A percentile compares a stretch with the other conserved stretches of the same genome.
phyloP scores from a whole-genome alignment of 257 asterid species.

The Petunia secreta region DNA sequence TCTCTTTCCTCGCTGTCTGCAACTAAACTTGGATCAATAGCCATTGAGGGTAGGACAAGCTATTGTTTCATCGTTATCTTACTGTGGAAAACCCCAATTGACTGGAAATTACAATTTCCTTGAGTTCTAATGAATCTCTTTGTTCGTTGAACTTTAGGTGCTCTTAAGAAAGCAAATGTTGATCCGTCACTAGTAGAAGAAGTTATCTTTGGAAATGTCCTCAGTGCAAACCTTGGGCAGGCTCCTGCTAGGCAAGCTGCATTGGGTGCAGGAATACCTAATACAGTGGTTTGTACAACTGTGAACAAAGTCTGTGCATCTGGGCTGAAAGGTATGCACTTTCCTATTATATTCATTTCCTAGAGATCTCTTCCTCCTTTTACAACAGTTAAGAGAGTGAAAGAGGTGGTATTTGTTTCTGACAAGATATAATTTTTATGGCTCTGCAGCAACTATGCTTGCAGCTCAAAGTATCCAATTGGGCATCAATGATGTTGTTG shows the following conservation, averaged over 20 bases:
- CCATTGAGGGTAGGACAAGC: slow-evolving; percentile 71
- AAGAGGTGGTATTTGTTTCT: not conserved
- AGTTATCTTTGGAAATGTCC: slow-evolving; percentile 93
- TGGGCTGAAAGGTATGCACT: slow-evolving; percentile 85
- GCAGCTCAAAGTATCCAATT: slow-evolving; percentile 94
- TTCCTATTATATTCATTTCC: slow-evolving; percentile 15
- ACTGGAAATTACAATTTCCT: slow-evolving; percentile 4
- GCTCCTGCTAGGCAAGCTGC: slow-evolving; percentile 99
- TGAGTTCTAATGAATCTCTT: slow-evolving; percentile 19
- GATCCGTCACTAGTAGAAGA: slow-evolving; percentile 94
- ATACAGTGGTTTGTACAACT: slow-evolving; percentile 84
- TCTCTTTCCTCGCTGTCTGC: slow-evolving; percentile 90
- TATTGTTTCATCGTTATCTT: slow-evolving; percentile 21
- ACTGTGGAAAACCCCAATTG: not conserved
- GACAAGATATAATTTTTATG: slow-evolving; percentile 30
- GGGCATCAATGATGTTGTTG: slow-evolving; percentile 94
- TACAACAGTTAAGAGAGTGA: slow-evolving; percentile 6
- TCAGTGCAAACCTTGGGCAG: slow-evolving; percentile 97
- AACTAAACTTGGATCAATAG: slow-evolving; percentile 93
- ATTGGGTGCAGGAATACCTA: slow-evolving; percentile 93
- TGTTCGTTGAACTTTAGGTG: slow-evolving; percentile 55
- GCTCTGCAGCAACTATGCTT: slow-evolving; percentile 80
- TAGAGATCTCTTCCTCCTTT: not conserved
- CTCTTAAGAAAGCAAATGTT: slow-evolving; percentile 84
- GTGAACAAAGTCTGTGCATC: slow-evolving; percentile 99